phyloP scores from a whole-genome alignment of 2,329 filamentous ascomycete genomes.

The Tolypocladium ophioglossoides region DNA sequence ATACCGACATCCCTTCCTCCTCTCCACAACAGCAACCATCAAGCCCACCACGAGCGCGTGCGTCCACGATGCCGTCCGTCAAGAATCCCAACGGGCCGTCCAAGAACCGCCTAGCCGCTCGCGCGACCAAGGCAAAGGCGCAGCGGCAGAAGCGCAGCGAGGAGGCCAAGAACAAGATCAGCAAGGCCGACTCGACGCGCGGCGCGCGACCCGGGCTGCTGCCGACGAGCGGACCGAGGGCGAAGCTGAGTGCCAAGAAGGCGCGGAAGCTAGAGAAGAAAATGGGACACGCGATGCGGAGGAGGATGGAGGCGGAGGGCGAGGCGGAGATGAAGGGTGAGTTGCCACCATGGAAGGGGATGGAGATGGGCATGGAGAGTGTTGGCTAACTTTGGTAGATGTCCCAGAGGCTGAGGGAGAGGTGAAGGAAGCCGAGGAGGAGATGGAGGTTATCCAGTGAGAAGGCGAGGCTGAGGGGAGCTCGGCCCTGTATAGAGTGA shows the following conservation, averaged over 20 bases:
- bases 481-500: not conserved
- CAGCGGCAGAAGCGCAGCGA: slow-evolving; percentile 29
- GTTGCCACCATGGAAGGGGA: slow-evolving; percentile 1
- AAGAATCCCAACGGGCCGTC: slow-evolving; percentile 48
- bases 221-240: slow-evolving; percentile 44
- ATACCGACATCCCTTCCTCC: not conserved
- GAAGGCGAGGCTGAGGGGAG: not conserved
- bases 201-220: slow-evolving; percentile 42
- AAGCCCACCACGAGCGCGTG: not conserved
- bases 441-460: slow-evolving; percentile 11
- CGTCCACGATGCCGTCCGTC: slow-evolving; percentile 37
- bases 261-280: slow-evolving; percentile 44
- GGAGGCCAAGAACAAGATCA: slow-evolving; percentile 25
- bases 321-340: slow-evolving; percentile 39
- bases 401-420: slow-evolving; percentile 4
- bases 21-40: not conserved
- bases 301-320: slow-evolving; percentile 39
- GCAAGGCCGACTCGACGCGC: slow-evolving; percentile 31
- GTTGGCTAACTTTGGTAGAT: slow-evolving; percentile 7
- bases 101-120: slow-evolving; percentile 39
- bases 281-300: slow-evolving; percentile 39
- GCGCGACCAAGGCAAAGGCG: slow-evolving; percentile 33
- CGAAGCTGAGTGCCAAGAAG: slow-evolving; percentile 43
- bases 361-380: too few species aligned
- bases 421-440: slow-evolving; percentile 7